A percentile compares a stretch with the other conserved stretches of the same genome.
phyloP scores from a whole-genome alignment of 2,329 filamentous ascomycete genomes.

The Arthroderma sp. region DNA sequence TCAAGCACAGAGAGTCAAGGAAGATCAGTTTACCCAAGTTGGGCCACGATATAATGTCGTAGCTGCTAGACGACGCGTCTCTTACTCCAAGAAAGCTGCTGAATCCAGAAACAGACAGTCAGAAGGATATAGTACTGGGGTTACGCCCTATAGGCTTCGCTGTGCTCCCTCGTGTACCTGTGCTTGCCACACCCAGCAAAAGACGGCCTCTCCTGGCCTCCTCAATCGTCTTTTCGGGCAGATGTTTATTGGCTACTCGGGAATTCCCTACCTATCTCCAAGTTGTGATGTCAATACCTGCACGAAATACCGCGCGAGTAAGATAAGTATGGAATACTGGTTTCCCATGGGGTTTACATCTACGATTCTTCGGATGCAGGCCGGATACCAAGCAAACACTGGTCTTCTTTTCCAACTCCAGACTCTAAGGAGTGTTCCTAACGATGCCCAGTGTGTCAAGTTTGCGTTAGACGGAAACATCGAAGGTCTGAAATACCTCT shows the following conservation, averaged over 20 bases:
- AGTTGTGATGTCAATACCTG: conserved; percentile 19
- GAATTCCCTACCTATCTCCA: conserved; percentile 19
- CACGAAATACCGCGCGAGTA: conserved; percentile 14
- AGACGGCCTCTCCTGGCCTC: conserved; percentile 15
- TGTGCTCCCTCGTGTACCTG: conserved; percentile 17
- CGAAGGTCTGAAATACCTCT: conserved; percentile 23
- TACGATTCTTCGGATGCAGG: conserved; percentile 20
- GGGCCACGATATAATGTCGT: conserved; percentile 16
- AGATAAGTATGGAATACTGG: conserved; percentile 24
- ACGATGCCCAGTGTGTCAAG: conserved; percentile 22
- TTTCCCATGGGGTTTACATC: conserved; percentile 24
- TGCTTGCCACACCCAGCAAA: conserved; percentile 16
- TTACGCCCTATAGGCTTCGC: neutral
- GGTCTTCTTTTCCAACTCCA: conserved; percentile 18
- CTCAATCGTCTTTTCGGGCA: conserved; percentile 19
- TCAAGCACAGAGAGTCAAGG: conserved; percentile 18
- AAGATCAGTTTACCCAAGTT: conserved; percentile 19
- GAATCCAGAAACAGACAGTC: neutral
- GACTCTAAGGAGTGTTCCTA: conserved; percentile 22
- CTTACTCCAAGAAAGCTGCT: neutral
- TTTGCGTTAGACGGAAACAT: conserved; percentile 24
- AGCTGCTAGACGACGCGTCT: neutral
- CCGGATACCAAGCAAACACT: conserved; percentile 16
- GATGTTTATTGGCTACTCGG: conserved; percentile 21
- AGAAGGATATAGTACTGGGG: neutral